A percentile compares a stretch with the other conserved stretches of the same genome.
Conservation (phyloP, 1,139 yeast genomes). For the Magnusiomyces paraingens region DNA sequence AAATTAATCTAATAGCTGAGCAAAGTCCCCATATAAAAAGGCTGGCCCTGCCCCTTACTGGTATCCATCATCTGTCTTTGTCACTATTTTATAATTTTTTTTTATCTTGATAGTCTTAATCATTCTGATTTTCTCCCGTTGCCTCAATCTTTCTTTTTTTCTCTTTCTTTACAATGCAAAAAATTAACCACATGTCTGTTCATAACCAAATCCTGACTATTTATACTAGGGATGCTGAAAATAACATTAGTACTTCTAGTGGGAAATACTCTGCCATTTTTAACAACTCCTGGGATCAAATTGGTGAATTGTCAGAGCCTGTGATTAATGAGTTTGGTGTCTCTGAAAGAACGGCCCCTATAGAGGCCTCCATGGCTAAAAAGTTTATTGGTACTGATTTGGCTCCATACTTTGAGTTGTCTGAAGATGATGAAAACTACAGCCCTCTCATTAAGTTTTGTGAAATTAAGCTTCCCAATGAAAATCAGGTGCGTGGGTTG, state of each 20-base stretch:
- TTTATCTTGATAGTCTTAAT: no score
- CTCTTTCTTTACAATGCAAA: no score
- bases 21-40: no score
- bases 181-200: conserved; percentile 1
- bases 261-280: conserved; percentile 9
- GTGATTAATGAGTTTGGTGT: no score
- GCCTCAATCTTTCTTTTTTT: no score
- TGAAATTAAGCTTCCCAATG: conserved; percentile 8
- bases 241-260: conserved; percentile 1
- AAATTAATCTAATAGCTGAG: no score
- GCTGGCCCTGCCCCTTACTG: no score
- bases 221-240: conserved; percentile 8
- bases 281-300: conserved; percentile 8
- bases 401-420: conserved; percentile 1
- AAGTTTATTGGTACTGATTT: conserved; percentile 7
- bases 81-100: no score
- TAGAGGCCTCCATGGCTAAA: not conserved
- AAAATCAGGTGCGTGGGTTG: conserved; percentile 14
- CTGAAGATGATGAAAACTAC: not conserved
- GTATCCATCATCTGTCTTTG: no score
- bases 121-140: no score
- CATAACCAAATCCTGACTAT: conserved; percentile 13
- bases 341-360: not conserved
- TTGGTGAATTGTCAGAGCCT: not conserved
- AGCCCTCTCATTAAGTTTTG: conserved; percentile 7